Percentiles rank a stretch among this genome's conserved stretches.
Evolutionary conservation across 2,329 filamentous ascomycete genomes (phyloP).

Genomic region (Didymosphaeria variabile): DNA sequence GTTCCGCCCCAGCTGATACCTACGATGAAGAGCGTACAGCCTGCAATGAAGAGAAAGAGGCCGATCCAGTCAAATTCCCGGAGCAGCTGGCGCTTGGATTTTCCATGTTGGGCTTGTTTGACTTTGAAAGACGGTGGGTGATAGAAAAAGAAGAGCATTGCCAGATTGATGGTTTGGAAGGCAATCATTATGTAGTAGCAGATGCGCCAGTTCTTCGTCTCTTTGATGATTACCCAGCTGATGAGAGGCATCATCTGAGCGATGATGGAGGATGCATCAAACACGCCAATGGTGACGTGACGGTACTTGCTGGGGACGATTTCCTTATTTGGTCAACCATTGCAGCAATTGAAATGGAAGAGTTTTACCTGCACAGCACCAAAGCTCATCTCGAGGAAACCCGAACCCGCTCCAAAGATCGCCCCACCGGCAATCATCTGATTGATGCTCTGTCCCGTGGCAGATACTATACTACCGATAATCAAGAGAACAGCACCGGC

Average conservation of each 20-base stretch:
- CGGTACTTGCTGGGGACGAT: slow-evolving; percentile 51
- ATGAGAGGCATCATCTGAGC: slow-evolving; percentile 46
- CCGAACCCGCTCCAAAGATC: slow-evolving; percentile 53
- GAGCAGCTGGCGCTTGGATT: slow-evolving; percentile 31
- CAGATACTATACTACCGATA: slow-evolving; percentile 51
- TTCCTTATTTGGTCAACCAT: slow-evolving; percentile 38
- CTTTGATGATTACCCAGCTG: slow-evolving; percentile 42
- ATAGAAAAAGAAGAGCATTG: slow-evolving; percentile 43
- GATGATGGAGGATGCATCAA: slow-evolving; percentile 44
- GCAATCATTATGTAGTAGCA: slow-evolving; percentile 47
- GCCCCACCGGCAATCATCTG: slow-evolving; percentile 54
- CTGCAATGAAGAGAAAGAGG: slow-evolving; percentile 37
- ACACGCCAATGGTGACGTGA: slow-evolving; percentile 50
- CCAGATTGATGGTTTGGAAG: slow-evolving; percentile 37
- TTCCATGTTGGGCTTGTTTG: slow-evolving; percentile 43
- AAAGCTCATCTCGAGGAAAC: slow-evolving; percentile 54
- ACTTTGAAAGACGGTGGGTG: slow-evolving; percentile 48
- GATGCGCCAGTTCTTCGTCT: slow-evolving; percentile 39
- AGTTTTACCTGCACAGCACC: slow-evolving; percentile 38
- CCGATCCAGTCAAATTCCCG: slow-evolving; percentile 42
- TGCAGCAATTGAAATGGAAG: background rate
- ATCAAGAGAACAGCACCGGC: slow-evolving; percentile 46
- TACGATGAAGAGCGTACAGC: slow-evolving; percentile 42
- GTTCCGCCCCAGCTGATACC: slow-evolving; percentile 41
- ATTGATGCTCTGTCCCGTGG: slow-evolving; percentile 50